Conservation (phyloP, 768 basidiomycete species). For the Rubroboletus pulcherrimus region DNA sequence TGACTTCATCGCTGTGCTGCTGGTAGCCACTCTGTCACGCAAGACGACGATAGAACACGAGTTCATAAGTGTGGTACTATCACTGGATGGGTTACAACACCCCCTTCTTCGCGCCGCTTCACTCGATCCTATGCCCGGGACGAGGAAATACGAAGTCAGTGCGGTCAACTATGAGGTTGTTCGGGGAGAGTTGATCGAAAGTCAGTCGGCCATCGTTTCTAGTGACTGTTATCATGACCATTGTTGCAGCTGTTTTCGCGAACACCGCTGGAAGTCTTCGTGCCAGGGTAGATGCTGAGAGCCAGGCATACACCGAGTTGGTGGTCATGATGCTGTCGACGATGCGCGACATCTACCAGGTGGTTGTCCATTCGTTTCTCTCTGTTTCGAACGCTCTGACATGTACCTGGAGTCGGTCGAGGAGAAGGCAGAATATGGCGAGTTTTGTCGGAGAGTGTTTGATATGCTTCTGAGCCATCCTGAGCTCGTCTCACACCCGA, state of each 20-base stretch:
- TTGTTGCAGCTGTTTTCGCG: constrained; percentile 40
- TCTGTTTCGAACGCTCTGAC: constrained; percentile 4
- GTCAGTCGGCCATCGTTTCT: constrained; percentile 26
- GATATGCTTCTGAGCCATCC: constrained; percentile 25
- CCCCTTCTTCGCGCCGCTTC: constrained; percentile 41
- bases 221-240: constrained; percentile 7
- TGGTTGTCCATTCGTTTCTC: constrained; percentile 21
- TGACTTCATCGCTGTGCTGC: constrained; percentile 50
- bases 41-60: constrained; percentile 53
- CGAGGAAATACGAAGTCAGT: constrained; percentile 31
- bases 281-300: constrained; percentile 30
- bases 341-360: constrained; percentile 48
- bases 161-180: constrained; percentile 29
- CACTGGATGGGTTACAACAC: constrained; percentile 55
- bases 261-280: constrained; percentile 41
- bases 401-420: constrained; percentile 7
- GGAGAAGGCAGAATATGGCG: constrained; percentile 29
- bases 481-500: constrained; percentile 31
- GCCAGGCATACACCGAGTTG: constrained; percentile 39
- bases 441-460: constrained; percentile 35
- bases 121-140: constrained; percentile 18
- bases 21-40: constrained; percentile 48
- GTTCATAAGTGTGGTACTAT: constrained; percentile 54
- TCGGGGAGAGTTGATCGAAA: constrained; percentile 37
- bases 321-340: constrained; percentile 46